Conservation (phyloP, 1,284 basidiomycete species). For the Cryptococcus jaspeensis region DNA sequence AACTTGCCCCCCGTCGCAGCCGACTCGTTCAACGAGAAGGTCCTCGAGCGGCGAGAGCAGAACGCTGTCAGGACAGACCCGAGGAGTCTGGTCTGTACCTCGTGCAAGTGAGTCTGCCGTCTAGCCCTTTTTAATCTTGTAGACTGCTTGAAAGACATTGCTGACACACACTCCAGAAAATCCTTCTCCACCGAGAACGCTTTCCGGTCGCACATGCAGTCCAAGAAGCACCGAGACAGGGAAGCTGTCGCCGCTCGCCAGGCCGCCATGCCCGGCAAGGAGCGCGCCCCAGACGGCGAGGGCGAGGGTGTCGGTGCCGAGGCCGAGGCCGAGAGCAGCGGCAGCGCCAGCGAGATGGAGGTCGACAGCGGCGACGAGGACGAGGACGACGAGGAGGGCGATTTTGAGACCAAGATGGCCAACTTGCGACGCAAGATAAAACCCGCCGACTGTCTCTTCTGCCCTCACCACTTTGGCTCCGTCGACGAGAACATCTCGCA, state of each 20-base stretch:
- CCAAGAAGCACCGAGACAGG: conserved; percentile 86
- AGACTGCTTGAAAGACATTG: background rate
- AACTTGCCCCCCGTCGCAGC: conserved; percentile 81
- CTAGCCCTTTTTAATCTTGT: background rate
- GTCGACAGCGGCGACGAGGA: conserved; percentile 56
- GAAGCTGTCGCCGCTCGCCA: conserved; percentile 51
- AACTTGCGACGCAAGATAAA: conserved; percentile 64
- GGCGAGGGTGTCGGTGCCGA: background rate
- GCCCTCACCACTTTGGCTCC: conserved; percentile 58
- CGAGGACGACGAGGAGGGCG: conserved; percentile 48
- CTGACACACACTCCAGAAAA: conserved; percentile 61
- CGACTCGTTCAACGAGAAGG: conserved; percentile 82
- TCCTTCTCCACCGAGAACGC: conserved; percentile 86
- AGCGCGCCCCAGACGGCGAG: background rate
- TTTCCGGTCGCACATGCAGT: conserved; percentile 80
- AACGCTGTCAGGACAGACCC: conserved; percentile 66
- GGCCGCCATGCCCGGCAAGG: background rate
- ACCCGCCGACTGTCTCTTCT: conserved; percentile 81
- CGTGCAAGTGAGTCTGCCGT: conserved; percentile 67
- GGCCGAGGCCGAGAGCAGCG: conserved; percentile 49
- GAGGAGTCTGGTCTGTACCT: conserved; percentile 66
- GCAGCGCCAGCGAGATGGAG: conserved; percentile 13
- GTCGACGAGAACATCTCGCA: conserved; percentile 74
- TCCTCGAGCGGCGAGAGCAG: conserved; percentile 73
- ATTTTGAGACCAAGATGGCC: conserved; percentile 64